Conservation (phyloP, 805 yeast genomes). For the Yarrowia sp. region DNA sequence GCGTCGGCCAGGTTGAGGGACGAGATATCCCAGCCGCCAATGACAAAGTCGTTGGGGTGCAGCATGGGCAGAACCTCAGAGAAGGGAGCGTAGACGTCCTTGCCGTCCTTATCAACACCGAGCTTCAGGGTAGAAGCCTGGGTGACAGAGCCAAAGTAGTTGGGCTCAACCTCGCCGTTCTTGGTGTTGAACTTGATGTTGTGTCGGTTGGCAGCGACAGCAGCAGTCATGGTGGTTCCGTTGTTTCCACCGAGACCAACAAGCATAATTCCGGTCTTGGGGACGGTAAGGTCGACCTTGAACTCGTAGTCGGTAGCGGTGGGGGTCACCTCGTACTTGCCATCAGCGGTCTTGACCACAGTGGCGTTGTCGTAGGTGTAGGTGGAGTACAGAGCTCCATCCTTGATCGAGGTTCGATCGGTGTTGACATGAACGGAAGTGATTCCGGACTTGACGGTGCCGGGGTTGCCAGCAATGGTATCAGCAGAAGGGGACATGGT, state of each 20-base stretch:
- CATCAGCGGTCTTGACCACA: conserved; percentile 52
- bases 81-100: conserved; percentile 90
- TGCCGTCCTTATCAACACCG: conserved; percentile 77
- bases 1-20: conserved; percentile 68
- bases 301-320: conserved; percentile 72
- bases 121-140: conserved; percentile 87
- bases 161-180: conserved; percentile 69
- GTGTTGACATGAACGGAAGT: conserved; percentile 54
- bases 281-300: conserved; percentile 75
- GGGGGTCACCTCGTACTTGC: conserved; percentile 64
- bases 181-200: conserved; percentile 75
- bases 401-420: conserved; percentile 50
- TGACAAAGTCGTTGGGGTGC: conserved; percentile 82
- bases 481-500: conserved; percentile 35
- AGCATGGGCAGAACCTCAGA: conserved; percentile 84
- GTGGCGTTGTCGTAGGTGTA: conserved; percentile 73
- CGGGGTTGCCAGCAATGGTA: conserved; percentile 34
- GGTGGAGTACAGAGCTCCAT: conserved; percentile 50
- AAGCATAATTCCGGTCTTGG: conserved; percentile 82
- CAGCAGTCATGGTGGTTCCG: conserved; percentile 86
- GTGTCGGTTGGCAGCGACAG: conserved; percentile 80
- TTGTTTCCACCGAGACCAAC: conserved; percentile 97
- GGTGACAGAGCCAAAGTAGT: conserved; percentile 92
- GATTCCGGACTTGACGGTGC: conserved; percentile 39
- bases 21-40: conserved; percentile 94